Percentiles rank a stretch among this genome's conserved stretches.
Evolutionary conservation across 2,329 filamentous ascomycete genomes (phyloP).

Genomic region (Fusarium anthophilum): DNA sequence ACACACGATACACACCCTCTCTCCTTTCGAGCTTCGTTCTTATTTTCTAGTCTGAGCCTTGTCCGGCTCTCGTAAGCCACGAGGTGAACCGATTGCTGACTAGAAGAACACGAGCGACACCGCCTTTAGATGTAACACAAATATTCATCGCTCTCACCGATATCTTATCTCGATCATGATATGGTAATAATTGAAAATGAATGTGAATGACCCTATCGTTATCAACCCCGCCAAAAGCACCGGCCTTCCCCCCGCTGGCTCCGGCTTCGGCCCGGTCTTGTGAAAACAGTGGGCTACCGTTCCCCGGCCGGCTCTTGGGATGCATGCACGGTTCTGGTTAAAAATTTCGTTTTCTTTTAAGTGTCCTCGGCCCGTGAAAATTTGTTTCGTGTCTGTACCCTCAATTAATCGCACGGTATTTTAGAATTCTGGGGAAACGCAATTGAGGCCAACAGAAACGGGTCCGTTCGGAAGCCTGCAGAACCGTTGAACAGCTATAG

Average conservation of each 20-base stretch:
- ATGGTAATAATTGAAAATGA: background rate
- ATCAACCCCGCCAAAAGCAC: slow-evolving; percentile 27
- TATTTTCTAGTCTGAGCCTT: slow-evolving; percentile 8
- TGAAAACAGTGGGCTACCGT: slow-evolving; percentile 18
- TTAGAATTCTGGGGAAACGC: slow-evolving; percentile 26
- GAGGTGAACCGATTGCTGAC: background rate
- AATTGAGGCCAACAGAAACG: slow-evolving; percentile 1
- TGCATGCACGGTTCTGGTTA: background rate
- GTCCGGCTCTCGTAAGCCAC: slow-evolving; percentile 28
- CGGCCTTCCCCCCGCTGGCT: slow-evolving; percentile 16
- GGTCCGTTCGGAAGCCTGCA: slow-evolving; percentile 1
- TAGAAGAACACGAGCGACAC: slow-evolving; percentile 11
- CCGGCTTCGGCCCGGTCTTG: slow-evolving; percentile 36
- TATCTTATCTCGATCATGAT: slow-evolving; percentile 9
- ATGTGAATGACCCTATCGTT: slow-evolving; percentile 6
- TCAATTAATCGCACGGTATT: slow-evolving; percentile 30
- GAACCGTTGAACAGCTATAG: slow-evolving; percentile 5
- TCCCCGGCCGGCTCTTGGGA: slow-evolving; percentile 23
- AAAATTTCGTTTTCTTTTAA: background rate
- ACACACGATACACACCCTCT: background rate
- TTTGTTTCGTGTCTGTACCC: background rate
- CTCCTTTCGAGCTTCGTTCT: background rate
- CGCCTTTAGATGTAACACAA: slow-evolving; percentile 4
- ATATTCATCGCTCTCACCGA: slow-evolving; percentile 10
- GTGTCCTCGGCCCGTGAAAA: slow-evolving; percentile 1